Percentiles rank a stretch among this genome's conserved stretches.
Evolutionary conservation across 2,329 filamentous ascomycete species (phyloP).

Genomic region (Knufia fluminis): DNA sequence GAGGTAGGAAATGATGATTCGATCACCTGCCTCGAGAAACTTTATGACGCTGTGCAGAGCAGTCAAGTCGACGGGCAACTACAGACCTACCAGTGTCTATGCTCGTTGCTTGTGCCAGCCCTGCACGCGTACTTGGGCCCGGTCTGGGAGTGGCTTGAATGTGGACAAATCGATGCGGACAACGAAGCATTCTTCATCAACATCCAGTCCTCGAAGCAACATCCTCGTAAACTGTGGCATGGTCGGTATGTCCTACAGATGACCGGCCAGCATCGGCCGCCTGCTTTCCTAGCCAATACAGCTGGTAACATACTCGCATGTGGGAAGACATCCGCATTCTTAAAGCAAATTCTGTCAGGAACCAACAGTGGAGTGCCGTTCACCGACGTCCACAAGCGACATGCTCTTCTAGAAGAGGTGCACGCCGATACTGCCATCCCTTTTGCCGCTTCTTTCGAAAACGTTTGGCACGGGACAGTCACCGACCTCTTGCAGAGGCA

Average conservation of each 20-base stretch:
- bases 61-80: not conserved
- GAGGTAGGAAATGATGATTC: slow-evolving; percentile 3
- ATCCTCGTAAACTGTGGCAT: slow-evolving; percentile 63
- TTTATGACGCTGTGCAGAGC: slow-evolving; percentile 30
- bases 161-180: slow-evolving; percentile 60
- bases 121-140: slow-evolving; percentile 74
- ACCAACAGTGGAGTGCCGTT: slow-evolving; percentile 2
- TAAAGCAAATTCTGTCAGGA: slow-evolving; percentile 51
- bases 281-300: slow-evolving; percentile 63
- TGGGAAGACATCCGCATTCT: slow-evolving; percentile 77
- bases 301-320: slow-evolving; percentile 69
- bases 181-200: slow-evolving; percentile 68
- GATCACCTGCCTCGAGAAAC: slow-evolving; percentile 62
- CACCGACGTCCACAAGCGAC: not conserved
- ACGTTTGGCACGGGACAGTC: slow-evolving; percentile 67
- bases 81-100: not conserved
- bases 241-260: slow-evolving; percentile 60
- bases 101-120: slow-evolving; percentile 56
- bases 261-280: slow-evolving; percentile 56
- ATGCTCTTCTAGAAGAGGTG: not conserved
- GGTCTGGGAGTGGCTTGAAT: slow-evolving; percentile 75
- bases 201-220: slow-evolving; percentile 42
- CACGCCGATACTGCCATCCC: slow-evolving; percentile 22
- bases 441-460: slow-evolving; percentile 59
- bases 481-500: slow-evolving; percentile 40